Conservation (phyloP, 805 yeast genomes). For the Suhomyces faveliae region DNA sequence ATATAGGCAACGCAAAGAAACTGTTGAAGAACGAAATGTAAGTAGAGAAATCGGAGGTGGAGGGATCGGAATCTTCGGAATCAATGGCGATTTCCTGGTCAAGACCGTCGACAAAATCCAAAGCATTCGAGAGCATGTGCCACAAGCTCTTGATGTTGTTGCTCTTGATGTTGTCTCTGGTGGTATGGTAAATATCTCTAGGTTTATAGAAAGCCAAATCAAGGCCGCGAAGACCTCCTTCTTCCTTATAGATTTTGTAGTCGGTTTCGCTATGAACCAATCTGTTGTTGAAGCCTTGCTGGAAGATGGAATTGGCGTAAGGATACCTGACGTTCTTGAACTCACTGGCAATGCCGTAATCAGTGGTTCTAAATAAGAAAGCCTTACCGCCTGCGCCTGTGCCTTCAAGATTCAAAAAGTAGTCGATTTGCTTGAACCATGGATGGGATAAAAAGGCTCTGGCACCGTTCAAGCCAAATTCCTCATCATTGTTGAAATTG, state of each 20-base stretch:
- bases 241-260: slow-evolving; percentile 63
- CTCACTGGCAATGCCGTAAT: slow-evolving; percentile 63
- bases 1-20: slow-evolving; percentile 56
- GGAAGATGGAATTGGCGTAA: slow-evolving; percentile 76
- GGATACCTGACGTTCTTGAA: slow-evolving; percentile 60
- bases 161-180: slow-evolving; percentile 63
- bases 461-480: slow-evolving; percentile 84
- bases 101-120: slow-evolving; percentile 55
- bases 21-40: slow-evolving; percentile 64
- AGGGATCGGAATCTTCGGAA: slow-evolving; percentile 21
- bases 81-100: slow-evolving; percentile 35
- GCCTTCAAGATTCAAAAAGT: slow-evolving; percentile 83
- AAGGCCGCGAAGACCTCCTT: slow-evolving; percentile 72
- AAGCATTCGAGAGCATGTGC: slow-evolving; percentile 77
- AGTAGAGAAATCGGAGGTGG: slow-evolving; percentile 43
- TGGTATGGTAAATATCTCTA: slow-evolving; percentile 79
- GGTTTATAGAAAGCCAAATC: slow-evolving; percentile 90
- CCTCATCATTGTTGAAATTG: slow-evolving; percentile 89
- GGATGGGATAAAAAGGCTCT: slow-evolving; percentile 67
- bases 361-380: slow-evolving; percentile 79
- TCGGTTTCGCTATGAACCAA: slow-evolving; percentile 81
- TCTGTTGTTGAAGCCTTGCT: slow-evolving; percentile 78
- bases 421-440: slow-evolving; percentile 61
- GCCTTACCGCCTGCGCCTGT: slow-evolving; percentile 92
- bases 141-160: slow-evolving; percentile 69